phyloP scores from a whole-genome alignment of 495 filamentous ascomycete species.

The Penicillium turbatum region DNA sequence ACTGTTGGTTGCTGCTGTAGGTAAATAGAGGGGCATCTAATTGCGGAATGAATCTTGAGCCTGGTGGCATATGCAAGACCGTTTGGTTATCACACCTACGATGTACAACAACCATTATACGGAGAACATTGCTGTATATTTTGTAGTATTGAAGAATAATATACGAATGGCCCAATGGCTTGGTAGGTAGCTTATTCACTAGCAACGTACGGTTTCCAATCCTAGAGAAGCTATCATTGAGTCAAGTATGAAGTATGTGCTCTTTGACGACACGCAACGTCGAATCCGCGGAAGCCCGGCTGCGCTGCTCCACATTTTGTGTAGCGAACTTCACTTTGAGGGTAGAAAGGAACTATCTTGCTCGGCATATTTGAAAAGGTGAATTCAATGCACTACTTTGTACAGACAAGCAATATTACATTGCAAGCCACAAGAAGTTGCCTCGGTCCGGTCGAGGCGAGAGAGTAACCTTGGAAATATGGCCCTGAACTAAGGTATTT shows the following conservation, averaged over 20 bases:
- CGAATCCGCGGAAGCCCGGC: neutral
- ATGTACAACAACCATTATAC: no score
- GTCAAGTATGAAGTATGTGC: neutral
- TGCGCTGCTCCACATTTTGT: neutral
- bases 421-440: neutral
- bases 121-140: no score
- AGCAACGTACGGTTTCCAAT: neutral
- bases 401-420: neutral
- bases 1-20: no score
- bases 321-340: no score
- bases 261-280: neutral
- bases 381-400: neutral
- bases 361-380: neutral
- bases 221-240: neutral
- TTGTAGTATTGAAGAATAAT: neutral
- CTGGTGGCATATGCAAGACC: constrained; percentile 1
- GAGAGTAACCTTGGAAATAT: neutral
- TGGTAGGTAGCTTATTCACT: constrained; percentile 1
- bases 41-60: neutral
- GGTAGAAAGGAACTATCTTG: neutral
- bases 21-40: neutral
- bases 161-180: neutral
- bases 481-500: neutral
- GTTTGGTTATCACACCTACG: neutral
- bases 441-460: neutral